Evolutionary conservation across 148 eudicot genomes (phyloP), one percentile per base, ranked within the genome.

Genomic region (Rhododendron ovatum): DNA sequence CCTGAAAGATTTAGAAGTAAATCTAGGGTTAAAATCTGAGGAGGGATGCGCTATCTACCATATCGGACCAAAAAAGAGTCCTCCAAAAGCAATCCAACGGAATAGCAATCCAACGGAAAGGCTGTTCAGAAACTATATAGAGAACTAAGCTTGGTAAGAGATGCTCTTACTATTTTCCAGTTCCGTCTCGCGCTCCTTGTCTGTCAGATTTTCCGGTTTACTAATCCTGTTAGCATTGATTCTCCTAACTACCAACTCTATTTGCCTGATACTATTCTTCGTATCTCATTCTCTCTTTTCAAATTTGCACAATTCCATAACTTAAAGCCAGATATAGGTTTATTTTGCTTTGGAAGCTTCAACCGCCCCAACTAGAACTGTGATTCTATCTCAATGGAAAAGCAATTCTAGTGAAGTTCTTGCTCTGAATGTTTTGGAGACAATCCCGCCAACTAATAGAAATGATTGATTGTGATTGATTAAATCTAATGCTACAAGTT

Each of bases 1-100:
- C 99, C 99, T 98, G 90, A 80, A 88, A 84, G n/a, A 33, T 48
- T 26, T 39, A 87, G 89, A 57, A 41, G 69, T 18, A 67, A 47
- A 73, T 9, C 33, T 43, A 28, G 8, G 45, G 59, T 51, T 67
- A 69, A 48, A 33, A 73, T 74, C 65, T 33, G 7, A 50, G 10
- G 35, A 22, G 30, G 47, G 35, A 73, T 14, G 41, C 20, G 2
- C 59, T 18, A 15, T 10, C 6, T 67, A n/a, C 17, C 22, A 50
- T 9, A 67, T n/a, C 4, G 17, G 41, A 86, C 33, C 47, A 82
- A 37, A 88, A 74, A n/a, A 50, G 11, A n/a, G 35, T 0, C 57
- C 82, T 51, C 13, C 51, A 33, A 12, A 15, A 33, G 47, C 53
- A 20, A 28, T 39, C 48, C 28, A 43, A 63, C 26, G n/a, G n/a